Base-by-base conservation (phyloP, 371 early-diverging fungal species). In the Modicella reniformis region DNA sequence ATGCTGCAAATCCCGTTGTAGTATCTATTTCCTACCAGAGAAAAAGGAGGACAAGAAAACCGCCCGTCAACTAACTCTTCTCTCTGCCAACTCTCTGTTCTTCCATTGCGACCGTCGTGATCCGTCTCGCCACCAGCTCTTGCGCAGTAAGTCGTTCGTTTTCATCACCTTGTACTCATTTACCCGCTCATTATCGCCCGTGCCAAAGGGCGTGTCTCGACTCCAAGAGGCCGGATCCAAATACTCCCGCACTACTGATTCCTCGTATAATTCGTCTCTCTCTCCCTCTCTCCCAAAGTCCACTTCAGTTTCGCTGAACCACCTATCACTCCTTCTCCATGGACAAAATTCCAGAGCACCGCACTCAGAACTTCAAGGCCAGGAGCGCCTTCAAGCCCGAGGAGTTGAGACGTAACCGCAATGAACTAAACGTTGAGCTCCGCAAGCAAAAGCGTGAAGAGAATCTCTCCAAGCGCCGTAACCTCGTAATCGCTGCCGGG, bases 401-500 rank as follows among this genome's bases (percentile, higher is more conserved):
- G 54, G 97, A 98, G 80, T 83, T 95, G 40, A 89, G 98, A 65
- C 92, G 97, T 62, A 90, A 97, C 63, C 90, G 97, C 50, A 97
- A 96, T 72, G 97, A 96, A 65, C 90, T 91, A 53, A 91, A 93
- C 52, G 95, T 98, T 29, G 96, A 96, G 84, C 91, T 99, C 79
- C 92, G 99, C 62, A 94, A 94, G 82, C 93, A 94, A 82, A 97
- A 97, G 89, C 91, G 96, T 68, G 97, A 97, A 74, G 98, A 99
- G 80, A 89, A 91, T 44, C 82, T 97, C 32, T 87, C 94, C 67
- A 99, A 99, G 88, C 90, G 95, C 74, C 89, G 99, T 61, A 96
- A 95, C 82, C 82, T 98, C 70, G 82, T 83, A 52, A 63, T 85
- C 40, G 82, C 80, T 8, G 84, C 83, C 40, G 84, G 81, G 26